These are phyloP conservation scores for Globisporangium carolinianum DNA, from an alignment of 352 stramenopile species.

Conservation along the genomic window DNA sequence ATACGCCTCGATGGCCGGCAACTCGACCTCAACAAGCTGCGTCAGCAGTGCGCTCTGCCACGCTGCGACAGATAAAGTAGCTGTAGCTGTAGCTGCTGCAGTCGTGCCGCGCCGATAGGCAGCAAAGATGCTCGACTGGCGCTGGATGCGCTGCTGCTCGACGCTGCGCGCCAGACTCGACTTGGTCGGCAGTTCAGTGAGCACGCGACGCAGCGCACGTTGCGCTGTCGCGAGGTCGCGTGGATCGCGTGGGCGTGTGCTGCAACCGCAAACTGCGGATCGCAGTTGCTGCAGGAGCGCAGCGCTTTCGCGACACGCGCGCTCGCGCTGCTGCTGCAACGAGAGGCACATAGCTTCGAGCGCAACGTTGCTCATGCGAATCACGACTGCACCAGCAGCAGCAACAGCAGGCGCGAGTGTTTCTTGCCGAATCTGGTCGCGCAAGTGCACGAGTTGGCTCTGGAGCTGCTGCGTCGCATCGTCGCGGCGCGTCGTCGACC, in stretches of 20 bases:
- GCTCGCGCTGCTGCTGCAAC: conserved; percentile 4
- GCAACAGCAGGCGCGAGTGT: conserved; percentile 8
- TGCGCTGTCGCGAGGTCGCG: conserved; percentile 13
- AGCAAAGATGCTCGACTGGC: conserved; percentile 29
- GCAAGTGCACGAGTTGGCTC: conserved; percentile 15
- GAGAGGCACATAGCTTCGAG: conserved; percentile 5
- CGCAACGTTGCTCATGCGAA: background rate
- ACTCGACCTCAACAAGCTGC: conserved; percentile 35
- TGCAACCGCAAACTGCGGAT: background rate
- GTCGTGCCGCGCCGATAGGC: conserved; percentile 22
- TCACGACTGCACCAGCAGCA: background rate
- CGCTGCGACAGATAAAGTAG: background rate
- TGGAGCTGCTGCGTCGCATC: conserved; percentile 1
- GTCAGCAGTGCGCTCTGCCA: conserved; percentile 21
- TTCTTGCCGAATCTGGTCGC: conserved; percentile 13
- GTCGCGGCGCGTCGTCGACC: background rate
- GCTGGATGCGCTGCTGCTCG: conserved; percentile 34
- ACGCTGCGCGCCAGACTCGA: conserved; percentile 26
- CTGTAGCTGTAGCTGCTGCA: conserved; percentile 1
- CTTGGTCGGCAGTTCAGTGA: conserved; percentile 21
- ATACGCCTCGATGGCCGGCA: conserved; percentile 45
- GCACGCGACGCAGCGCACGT: conserved; percentile 15
- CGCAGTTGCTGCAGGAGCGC: background rate
- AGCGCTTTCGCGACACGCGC: background rate
- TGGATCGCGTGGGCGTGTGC: background rate